A percentile compares a stretch with the other conserved stretches of the same genome.
These are phyloP conservation scores for Aspergillus neoniger DNA, from an alignment of 2,329 filamentous ascomycete species.

Conservation along the genomic window DNA sequence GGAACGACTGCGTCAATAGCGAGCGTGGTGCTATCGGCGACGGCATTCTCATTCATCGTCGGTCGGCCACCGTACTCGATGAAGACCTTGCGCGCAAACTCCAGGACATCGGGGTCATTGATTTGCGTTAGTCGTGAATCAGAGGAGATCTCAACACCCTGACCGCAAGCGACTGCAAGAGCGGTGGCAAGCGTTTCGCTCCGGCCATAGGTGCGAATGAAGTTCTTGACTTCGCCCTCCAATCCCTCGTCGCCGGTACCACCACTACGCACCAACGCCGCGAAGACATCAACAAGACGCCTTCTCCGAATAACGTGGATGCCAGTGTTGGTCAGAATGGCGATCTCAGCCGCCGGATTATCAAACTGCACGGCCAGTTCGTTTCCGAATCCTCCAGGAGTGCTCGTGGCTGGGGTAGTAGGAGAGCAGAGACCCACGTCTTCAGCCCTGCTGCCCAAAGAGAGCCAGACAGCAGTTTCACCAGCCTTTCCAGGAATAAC, in stretches of 20 bases:
- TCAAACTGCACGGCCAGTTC: constrained; percentile 97
- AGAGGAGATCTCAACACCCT: constrained; percentile 76
- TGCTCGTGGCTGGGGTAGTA: constrained; percentile 67
- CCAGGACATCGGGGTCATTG: constrained; percentile 81
- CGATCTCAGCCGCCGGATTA: constrained; percentile 75
- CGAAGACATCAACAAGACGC: constrained; percentile 88
- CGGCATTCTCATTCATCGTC: constrained; percentile 75
- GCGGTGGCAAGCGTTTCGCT: constrained; percentile 88
- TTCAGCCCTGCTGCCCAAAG: constrained; percentile 71
- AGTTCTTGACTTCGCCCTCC: constrained; percentile 77
- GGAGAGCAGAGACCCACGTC: constrained; percentile 76
- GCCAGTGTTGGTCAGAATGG: constrained; percentile 86
- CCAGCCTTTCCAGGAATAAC: constrained; percentile 63
- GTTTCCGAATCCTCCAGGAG: constrained; percentile 83
- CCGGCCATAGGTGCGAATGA: constrained; percentile 82
- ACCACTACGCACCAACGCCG: constrained; percentile 72
- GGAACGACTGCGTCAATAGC: constrained; percentile 81
- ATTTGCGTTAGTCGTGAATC: constrained; percentile 70
- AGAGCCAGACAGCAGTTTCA: constrained; percentile 79
- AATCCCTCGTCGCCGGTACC: constrained; percentile 72
- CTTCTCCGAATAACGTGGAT: constrained; percentile 82
- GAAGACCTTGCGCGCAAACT: constrained; percentile 81
- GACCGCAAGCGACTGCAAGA: constrained; percentile 90
- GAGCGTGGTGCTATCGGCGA: constrained; percentile 60
- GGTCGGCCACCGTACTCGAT: constrained; percentile 91